Percentiles rank a stretch among this genome's conserved stretches.
phyloP scores from a whole-genome alignment of 208 protist genomes.

The Leishmania tropica region DNA sequence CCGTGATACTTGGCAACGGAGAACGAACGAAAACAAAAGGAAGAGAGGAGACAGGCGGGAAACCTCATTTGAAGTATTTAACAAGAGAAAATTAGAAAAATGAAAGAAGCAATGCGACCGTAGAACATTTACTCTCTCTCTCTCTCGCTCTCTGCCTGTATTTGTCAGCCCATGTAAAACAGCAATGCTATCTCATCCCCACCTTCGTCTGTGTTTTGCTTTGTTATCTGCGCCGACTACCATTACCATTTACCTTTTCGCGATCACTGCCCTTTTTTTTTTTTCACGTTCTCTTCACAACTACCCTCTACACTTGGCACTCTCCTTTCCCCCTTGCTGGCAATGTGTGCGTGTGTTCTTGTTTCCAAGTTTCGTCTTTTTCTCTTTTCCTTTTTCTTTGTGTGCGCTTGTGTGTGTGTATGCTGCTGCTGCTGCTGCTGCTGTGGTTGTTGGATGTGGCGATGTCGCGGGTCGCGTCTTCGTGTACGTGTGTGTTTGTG shows the following conservation, averaged over 20 bases:
- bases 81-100: background rate
- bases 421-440: background rate
- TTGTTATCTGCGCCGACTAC: background rate
- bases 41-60: background rate
- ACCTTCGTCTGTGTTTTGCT: background rate
- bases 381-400: background rate
- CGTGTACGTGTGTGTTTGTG: background rate
- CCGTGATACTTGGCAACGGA: background rate
- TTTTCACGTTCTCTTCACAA: background rate
- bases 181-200: background rate
- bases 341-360: constrained; percentile 1
- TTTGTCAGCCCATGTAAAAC: constrained; percentile 9
- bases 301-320: background rate
- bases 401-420: background rate
- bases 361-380: background rate
- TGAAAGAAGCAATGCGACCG: constrained; percentile 7
- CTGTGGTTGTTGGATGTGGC: background rate
- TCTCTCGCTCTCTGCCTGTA: background rate
- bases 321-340: background rate
- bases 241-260: too few relatives aligned
- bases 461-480: background rate
- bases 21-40: background rate
- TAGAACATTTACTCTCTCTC: background rate
- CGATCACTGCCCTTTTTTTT: background rate
- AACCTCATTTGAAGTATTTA: background rate